Percentiles rank a stretch among this genome's conserved stretches.
Evolutionary conservation across 306 rosid genomes (phyloP).

Genomic region (Castanea mollissima): DNA sequence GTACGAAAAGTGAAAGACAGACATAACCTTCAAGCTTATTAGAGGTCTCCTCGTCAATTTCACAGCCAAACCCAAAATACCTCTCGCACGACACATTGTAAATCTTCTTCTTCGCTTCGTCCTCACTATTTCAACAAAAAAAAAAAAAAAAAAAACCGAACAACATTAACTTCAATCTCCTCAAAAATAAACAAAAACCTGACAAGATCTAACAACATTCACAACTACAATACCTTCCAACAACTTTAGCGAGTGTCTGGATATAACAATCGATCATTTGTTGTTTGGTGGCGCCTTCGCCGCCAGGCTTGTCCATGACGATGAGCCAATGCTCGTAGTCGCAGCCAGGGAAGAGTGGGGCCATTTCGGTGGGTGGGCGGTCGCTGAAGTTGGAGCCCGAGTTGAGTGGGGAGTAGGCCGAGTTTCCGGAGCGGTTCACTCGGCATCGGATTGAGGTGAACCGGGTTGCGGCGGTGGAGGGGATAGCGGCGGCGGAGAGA

Average conservation of each 20-base stretch:
- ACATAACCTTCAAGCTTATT: slow-evolving; percentile 76
- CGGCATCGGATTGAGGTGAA: slow-evolving; percentile 63
- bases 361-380: slow-evolving; percentile 95
- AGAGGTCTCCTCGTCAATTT: slow-evolving; percentile 92
- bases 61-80: slow-evolving; percentile 89
- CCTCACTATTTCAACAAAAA: slow-evolving; percentile 42
- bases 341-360: slow-evolving; percentile 94
- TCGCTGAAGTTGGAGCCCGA: slow-evolving; percentile 71
- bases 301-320: slow-evolving; percentile 92
- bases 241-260: slow-evolving; percentile 67
- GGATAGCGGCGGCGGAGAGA: slow-evolving; percentile 36
- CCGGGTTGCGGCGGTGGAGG: slow-evolving; percentile 24
- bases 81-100: slow-evolving; percentile 90
- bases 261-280: slow-evolving; percentile 84
- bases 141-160: too few relatives aligned
- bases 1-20: background rate
- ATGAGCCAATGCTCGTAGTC: slow-evolving; percentile 98
- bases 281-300: slow-evolving; percentile 71
- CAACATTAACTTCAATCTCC: background rate
- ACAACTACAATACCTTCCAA: slow-evolving; percentile 54
- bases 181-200: too few relatives aligned
- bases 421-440: slow-evolving; percentile 61
- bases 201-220: background rate
- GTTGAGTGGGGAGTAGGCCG: slow-evolving; percentile 79
- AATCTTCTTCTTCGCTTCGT: slow-evolving; percentile 89